These are phyloP conservation scores for Cicer arietinum DNA, from an alignment of 306 rosid genomes.

Conservation along the genomic window DNA sequence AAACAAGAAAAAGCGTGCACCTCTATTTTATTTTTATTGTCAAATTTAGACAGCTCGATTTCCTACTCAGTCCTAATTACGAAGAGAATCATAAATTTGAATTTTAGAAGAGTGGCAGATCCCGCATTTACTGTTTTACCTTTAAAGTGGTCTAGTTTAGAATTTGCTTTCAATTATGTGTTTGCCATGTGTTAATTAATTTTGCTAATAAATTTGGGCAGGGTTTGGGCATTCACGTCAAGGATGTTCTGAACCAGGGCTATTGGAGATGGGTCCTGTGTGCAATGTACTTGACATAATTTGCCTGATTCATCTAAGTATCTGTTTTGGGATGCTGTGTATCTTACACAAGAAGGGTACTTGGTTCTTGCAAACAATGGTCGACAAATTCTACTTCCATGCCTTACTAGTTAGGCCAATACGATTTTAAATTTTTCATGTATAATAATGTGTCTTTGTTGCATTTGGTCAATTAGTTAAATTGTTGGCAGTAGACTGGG, in stretches of 20 bases:
- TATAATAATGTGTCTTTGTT: background rate
- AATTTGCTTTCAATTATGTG: background rate
- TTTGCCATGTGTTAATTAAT: background rate
- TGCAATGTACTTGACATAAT: slow-evolving; percentile 41
- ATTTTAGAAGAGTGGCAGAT: too few relatives aligned
- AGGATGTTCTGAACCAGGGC: slow-evolving; percentile 69
- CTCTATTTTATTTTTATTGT: too few relatives aligned
- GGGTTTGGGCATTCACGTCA: slow-evolving; percentile 43
- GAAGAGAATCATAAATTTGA: too few relatives aligned
- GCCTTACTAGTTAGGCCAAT: slow-evolving; percentile 27
- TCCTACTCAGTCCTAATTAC: too few relatives aligned
- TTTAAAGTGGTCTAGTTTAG: too few relatives aligned
- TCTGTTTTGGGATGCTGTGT: slow-evolving; percentile 60
- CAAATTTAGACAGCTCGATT: too few relatives aligned
- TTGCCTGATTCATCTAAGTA: slow-evolving; percentile 51
- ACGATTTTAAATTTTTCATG: background rate
- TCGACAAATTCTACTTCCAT: slow-evolving; percentile 23
- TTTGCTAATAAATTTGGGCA: slow-evolving; percentile 31
- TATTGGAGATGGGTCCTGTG: slow-evolving; percentile 48
- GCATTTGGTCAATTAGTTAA: background rate
- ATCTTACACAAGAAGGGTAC: slow-evolving; percentile 49
- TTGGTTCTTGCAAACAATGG: slow-evolving; percentile 17
- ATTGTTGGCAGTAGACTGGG: background rate
- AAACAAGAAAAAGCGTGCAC: too few relatives aligned
- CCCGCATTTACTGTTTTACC: too few relatives aligned